Conservation (phyloP, 805 yeast species). For the Nakazawaea wickerhamii region DNA sequence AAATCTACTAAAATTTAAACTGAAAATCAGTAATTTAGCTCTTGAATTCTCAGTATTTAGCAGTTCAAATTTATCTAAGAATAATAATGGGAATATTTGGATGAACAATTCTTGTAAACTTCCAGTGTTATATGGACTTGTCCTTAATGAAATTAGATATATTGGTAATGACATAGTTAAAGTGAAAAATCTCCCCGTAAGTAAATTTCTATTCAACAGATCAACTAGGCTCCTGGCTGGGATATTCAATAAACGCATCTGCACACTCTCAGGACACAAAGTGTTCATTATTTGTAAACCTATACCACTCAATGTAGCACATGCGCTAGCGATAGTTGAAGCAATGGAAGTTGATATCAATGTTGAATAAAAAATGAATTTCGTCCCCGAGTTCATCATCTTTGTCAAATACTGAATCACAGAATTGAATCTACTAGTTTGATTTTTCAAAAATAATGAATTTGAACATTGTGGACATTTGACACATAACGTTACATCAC, state of each 20-base stretch:
- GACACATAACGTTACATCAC: slow-evolving; percentile 13
- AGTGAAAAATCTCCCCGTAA: slow-evolving; percentile 20
- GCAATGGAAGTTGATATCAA: slow-evolving; percentile 19
- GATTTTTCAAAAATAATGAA: slow-evolving; percentile 23
- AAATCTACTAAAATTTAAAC: slow-evolving; percentile 8
- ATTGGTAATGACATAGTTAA: slow-evolving; percentile 27
- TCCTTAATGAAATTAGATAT: slow-evolving; percentile 22
- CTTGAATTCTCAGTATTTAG: not conserved
- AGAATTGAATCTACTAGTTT: slow-evolving; percentile 16
- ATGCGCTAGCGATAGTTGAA: slow-evolving; percentile 19
- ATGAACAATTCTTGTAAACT: slow-evolving; percentile 15
- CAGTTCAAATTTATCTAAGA: slow-evolving; percentile 7
- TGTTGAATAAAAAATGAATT: slow-evolving; percentile 16
- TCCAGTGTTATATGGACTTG: slow-evolving; percentile 12
- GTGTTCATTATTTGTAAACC: slow-evolving; percentile 25
- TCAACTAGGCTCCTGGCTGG: slow-evolving; percentile 13
- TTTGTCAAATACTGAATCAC: slow-evolving; percentile 15
- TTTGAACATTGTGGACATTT: slow-evolving; percentile 35
- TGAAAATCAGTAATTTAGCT: slow-evolving; percentile 1
- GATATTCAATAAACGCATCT: slow-evolving; percentile 25
- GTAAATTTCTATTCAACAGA: slow-evolving; percentile 18
- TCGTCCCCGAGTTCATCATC: slow-evolving; percentile 16
- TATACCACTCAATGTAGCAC: slow-evolving; percentile 19
- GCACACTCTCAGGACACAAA: slow-evolving; percentile 28
- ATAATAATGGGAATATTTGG: slow-evolving; percentile 21